phyloP scores from a whole-genome alignment of 345 rosid species.

The Combretum micranthum region DNA sequence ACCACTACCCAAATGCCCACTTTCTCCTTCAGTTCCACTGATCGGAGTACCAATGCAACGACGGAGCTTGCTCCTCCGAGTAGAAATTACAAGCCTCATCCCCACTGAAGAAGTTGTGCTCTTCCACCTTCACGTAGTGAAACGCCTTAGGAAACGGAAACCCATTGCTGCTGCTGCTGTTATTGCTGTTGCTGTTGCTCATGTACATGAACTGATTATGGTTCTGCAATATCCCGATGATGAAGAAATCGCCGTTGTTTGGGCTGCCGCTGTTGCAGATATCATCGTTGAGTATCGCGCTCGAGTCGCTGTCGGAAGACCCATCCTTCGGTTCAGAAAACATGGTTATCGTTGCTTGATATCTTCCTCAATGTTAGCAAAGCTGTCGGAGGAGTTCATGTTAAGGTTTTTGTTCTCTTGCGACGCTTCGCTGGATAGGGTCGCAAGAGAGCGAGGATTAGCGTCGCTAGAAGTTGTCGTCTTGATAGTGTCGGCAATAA shows the following conservation, averaged over 20 bases:
- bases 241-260: constrained; percentile 17
- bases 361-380: constrained; percentile 17
- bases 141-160: constrained; percentile 21
- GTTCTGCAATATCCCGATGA: constrained; percentile 11
- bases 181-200: constrained; percentile 22
- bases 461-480: constrained; percentile 19
- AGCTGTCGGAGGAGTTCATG: constrained; percentile 25
- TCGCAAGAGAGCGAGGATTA: constrained; percentile 9
- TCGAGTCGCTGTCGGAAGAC: constrained; percentile 84
- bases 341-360: constrained; percentile 2
- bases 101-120: constrained; percentile 62
- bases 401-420: constrained; percentile 26
- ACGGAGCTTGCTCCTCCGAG: constrained; percentile 82
- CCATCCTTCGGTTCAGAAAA: constrained; percentile 61
- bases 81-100: constrained; percentile 79
- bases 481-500: constrained; percentile 6
- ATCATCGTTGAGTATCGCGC: constrained; percentile 76
- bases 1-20: too few relatives aligned
- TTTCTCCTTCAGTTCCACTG: constrained; percentile 36
- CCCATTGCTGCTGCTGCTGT: constrained; percentile 8
- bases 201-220: constrained; percentile 30
- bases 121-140: constrained; percentile 80
- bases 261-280: constrained; percentile 51
- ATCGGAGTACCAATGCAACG: constrained; percentile 72
- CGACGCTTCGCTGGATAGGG: neutral